Evolutionary conservation across 2,329 filamentous ascomycete species (phyloP), one percentile per base, ranked within the genome.

Genomic region (Penicillium polonicum): DNA sequence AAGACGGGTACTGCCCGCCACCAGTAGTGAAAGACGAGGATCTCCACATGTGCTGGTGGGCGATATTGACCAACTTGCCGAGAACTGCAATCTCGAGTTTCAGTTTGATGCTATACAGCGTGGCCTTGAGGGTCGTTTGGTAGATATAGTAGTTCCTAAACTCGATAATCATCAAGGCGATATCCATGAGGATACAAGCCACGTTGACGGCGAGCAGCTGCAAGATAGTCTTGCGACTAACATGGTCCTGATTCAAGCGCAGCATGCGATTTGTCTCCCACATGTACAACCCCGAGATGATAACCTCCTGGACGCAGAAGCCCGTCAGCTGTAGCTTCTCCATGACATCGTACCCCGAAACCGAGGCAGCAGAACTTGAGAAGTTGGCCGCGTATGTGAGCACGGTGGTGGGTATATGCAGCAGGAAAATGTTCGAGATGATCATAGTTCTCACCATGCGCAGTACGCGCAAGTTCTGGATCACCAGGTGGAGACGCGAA

Each of bases 401-500:
- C 1, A 85, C 78, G 1, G 79, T 80, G 4, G 81, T 82, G 1
- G 79, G 76, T 0, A 80, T 71, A 60, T 85, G 82, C 25, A 84
- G 72, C 13, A 84, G 59, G 43, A 84, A 61, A 10, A 75, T 80
- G 62, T 86, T 78, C 64, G 78, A 65, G 51, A 85, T 78, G 59
- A 87, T 86, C 82, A 87, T 85, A 35, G 68, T 75, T 2, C 84
- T 76, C 0, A 83, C 78, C 39, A 74, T 71, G 17, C 75, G 77
- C 2, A 86, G 68, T 2, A 80, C 65, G 0, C 67, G 70, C 2
- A 72, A 70, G 29, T 82, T 80, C 42, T 78, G 79, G 1, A 83
- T 71, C 12, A 87, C 76, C 10, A 87, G 73, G 62, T 86, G 83
- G 4, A 87, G 76, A 5, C 84, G 78, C 0, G 83, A 86, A 74